These are phyloP conservation scores for Fusarium metavorans DNA, from an alignment of 2,329 filamentous ascomycete species.

Conservation along the genomic window DNA sequence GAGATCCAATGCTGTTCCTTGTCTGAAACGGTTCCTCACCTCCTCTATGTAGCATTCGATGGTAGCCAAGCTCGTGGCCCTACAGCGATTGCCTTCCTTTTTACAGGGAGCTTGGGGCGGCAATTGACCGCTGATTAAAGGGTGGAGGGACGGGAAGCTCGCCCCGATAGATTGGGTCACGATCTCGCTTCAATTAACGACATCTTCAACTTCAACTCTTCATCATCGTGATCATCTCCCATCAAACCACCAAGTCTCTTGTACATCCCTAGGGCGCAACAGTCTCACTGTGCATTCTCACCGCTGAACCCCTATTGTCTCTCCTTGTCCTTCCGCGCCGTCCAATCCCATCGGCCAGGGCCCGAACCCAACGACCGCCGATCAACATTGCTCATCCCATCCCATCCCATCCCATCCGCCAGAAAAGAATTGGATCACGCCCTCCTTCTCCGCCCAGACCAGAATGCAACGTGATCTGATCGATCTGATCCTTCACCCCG, in stretches of 20 bases:
- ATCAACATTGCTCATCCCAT: slow-evolving; percentile 22
- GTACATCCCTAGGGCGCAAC: background rate
- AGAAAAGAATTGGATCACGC: slow-evolving; percentile 1
- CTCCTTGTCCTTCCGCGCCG: background rate
- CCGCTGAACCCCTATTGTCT: slow-evolving; percentile 22
- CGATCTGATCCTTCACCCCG: slow-evolving; percentile 29
- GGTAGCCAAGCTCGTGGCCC: slow-evolving; percentile 11
- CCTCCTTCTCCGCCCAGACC: slow-evolving; percentile 19
- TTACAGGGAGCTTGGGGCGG: slow-evolving; percentile 10
- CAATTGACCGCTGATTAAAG: slow-evolving; percentile 7
- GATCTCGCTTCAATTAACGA: slow-evolving; percentile 12
- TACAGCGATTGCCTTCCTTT: slow-evolving; percentile 16
- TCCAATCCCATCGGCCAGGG: background rate
- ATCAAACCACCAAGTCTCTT: background rate
- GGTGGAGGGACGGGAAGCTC: background rate
- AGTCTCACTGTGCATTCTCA: background rate
- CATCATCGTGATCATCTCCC: background rate
- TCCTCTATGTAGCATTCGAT: slow-evolving; percentile 13
- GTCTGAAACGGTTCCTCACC: slow-evolving; percentile 18
- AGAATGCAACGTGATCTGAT: slow-evolving; percentile 40
- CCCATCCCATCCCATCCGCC: background rate
- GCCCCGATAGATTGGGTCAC: slow-evolving; percentile 16
- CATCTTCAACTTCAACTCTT: slow-evolving; percentile 4
- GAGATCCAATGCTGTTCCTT: background rate
- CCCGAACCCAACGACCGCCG: slow-evolving; percentile 12